phyloP scores from a whole-genome alignment of 2,329 filamentous ascomycete genomes.

The Phaeophleospora eucalypticola region DNA sequence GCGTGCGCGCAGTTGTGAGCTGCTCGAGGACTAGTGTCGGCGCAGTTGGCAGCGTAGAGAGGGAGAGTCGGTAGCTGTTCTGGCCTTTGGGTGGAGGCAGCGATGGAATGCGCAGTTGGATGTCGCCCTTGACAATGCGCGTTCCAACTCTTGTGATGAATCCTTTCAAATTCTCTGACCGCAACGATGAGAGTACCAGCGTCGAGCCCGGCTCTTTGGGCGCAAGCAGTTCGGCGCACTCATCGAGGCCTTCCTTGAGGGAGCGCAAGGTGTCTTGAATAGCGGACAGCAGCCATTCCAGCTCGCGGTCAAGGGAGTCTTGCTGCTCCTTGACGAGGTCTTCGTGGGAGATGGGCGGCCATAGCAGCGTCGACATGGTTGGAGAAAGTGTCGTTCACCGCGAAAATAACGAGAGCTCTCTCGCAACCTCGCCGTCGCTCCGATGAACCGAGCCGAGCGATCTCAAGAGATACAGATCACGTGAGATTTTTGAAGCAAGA shows the following conservation, averaged over 20 bases:
- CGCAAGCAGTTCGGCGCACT: slow-evolving; percentile 82
- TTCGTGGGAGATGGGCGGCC: slow-evolving; percentile 53
- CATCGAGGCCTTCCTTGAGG: slow-evolving; percentile 70
- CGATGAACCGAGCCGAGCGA: background rate
- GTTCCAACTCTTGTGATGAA: slow-evolving; percentile 86
- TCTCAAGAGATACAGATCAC: background rate
- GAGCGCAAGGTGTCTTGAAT: slow-evolving; percentile 59
- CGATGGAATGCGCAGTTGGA: slow-evolving; percentile 72
- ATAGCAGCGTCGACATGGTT: slow-evolving; percentile 58
- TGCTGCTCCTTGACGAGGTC: slow-evolving; percentile 52
- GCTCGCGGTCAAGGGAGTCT: slow-evolving; percentile 53
- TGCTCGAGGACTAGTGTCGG: slow-evolving; percentile 62
- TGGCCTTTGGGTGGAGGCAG: slow-evolving; percentile 54
- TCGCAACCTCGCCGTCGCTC: background rate
- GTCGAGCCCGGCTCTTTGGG: slow-evolving; percentile 83
- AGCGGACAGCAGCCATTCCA: slow-evolving; percentile 60
- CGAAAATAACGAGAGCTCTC: too few relatives aligned
- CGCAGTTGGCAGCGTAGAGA: slow-evolving; percentile 51
- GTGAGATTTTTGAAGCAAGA: too few relatives aligned
- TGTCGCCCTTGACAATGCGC: slow-evolving; percentile 82
- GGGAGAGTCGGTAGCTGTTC: slow-evolving; percentile 48
- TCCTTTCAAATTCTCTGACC: slow-evolving; percentile 88
- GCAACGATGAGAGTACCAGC: slow-evolving; percentile 78
- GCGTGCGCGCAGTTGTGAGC: slow-evolving; percentile 66
- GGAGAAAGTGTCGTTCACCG: too few relatives aligned